Evolutionary conservation across 805 yeast genomes (phyloP), one percentile per base, ranked within the genome.

Genomic region (Sporopachydermia lactativora): DNA sequence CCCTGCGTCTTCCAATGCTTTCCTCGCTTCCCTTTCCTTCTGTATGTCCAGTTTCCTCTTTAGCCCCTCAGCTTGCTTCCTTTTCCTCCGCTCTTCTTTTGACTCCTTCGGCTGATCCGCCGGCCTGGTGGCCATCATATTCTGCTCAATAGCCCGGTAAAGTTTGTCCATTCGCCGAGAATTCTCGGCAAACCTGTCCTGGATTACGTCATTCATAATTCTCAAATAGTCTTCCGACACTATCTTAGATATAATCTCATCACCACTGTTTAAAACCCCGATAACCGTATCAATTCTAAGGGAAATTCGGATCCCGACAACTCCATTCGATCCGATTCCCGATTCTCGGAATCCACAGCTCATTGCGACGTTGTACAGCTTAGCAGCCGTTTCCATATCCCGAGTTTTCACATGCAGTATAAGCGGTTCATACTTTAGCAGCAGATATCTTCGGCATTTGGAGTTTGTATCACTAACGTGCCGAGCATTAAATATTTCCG

Each of bases 271-370:
- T 8, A 68, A 55, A 48, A 59, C 72, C 0, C 88, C 95, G 19
- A 84, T 71, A 1, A 95, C 95, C 0, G 77, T 65, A 53, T 85
- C 95, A 17, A 85, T 55, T 45, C 73, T 73, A 43, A 85, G 75
- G 36, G 52, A 54, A 1, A 75, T 80, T 47, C 95, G 64, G 15
- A 85, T 71, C 0, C 86, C 95, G 4, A 85, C 94, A 8, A 79
- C 65, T 48, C 75, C 72, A 50, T 84, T 82, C 19, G 77, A 66
- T 4, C 94, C 94, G 37, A 85, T 82, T 1, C 95, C 95, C 19
- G 83, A 70, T 56, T 85, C 95, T 51, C 95, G 66, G 52, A 80
- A 85, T 2, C 95, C 95, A 59, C 92, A 79, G 2, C 71, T 68
- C 83, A 84, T 78, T 0, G 94, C 94, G 1, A 71, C 59, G 31